Evolutionary conservation across 208 protist species (phyloP).

Genomic region (Wallacemonas sp.): DNA sequence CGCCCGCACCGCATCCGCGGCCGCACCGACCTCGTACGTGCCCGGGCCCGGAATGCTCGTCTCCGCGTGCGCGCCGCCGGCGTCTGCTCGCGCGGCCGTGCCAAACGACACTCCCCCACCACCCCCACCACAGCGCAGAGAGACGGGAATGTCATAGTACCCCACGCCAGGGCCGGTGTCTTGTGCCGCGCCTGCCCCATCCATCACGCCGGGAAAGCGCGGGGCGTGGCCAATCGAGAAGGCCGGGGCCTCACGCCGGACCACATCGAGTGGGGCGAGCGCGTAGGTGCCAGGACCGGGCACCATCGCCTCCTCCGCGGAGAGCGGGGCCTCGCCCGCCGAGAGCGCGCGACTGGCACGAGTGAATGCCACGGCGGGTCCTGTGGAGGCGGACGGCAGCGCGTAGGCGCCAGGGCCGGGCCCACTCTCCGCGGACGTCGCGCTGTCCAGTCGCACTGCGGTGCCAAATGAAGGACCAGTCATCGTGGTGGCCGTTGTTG

Average conservation of each 20-base stretch:
- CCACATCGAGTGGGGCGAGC: not conserved
- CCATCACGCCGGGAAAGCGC: constrained; percentile 17
- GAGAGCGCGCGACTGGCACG: not conserved
- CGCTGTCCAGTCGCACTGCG: constrained; percentile 11
- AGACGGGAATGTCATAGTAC: constrained; percentile 34
- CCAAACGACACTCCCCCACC: constrained; percentile 26
- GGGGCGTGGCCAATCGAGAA: constrained; percentile 21
- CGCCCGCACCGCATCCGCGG: constrained; percentile 9
- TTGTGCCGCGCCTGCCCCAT: not conserved
- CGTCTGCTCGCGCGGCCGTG: constrained; percentile 16
- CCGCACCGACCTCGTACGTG: constrained; percentile 19
- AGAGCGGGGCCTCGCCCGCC: not conserved
- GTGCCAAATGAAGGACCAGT: constrained; percentile 32
- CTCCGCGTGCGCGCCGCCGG: not conserved
- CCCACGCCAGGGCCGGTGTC: constrained; percentile 21
- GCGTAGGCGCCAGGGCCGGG: constrained; percentile 28
- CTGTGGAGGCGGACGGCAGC: not conserved
- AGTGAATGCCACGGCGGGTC: constrained; percentile 7
- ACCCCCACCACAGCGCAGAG: not conserved
- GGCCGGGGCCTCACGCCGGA: not conserved
- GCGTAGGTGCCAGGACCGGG: constrained; percentile 21
- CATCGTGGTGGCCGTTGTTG: too few relatives aligned
- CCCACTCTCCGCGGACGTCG: not conserved
- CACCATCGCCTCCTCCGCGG: not conserved
- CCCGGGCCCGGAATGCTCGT: constrained; percentile 23